Percentiles rank a stretch among this genome's conserved stretches.
Evolutionary conservation across 2,329 filamentous ascomycete species (phyloP).

Genomic region (Neofusicoccum ribis): DNA sequence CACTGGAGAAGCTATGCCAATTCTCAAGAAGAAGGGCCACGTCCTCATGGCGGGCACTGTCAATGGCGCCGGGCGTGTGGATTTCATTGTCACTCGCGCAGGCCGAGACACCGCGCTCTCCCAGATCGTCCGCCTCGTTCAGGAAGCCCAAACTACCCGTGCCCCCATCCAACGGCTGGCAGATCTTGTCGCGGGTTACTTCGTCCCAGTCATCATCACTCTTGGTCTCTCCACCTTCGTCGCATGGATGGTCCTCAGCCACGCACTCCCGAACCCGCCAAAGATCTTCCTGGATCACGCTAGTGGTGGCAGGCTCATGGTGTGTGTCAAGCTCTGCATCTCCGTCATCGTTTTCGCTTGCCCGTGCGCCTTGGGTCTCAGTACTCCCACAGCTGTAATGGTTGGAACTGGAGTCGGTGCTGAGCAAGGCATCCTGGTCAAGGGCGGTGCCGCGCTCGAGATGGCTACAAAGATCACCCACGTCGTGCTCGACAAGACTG

Average conservation of each 20-base stretch:
- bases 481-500: slow-evolving; percentile 93
- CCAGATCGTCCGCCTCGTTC: slow-evolving; percentile 97
- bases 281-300: slow-evolving; percentile 78
- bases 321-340: slow-evolving; percentile 95
- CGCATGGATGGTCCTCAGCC: slow-evolving; percentile 92
- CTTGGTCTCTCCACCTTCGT: slow-evolving; percentile 84
- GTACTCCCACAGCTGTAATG: slow-evolving; percentile 97
- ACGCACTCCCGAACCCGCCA: slow-evolving; percentile 79
- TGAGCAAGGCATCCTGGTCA: slow-evolving; percentile 95
- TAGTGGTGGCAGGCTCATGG: slow-evolving; percentile 91
- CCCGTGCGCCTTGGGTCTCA: slow-evolving; percentile 92
- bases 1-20: slow-evolving; percentile 93
- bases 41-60: slow-evolving; percentile 89
- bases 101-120: slow-evolving; percentile 95
- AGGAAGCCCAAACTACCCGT: slow-evolving; percentile 91
- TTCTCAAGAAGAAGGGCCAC: slow-evolving; percentile 80
- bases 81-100: slow-evolving; percentile 88
- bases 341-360: slow-evolving; percentile 98
- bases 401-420: slow-evolving; percentile 97
- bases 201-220: slow-evolving; percentile 83
- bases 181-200: slow-evolving; percentile 88
- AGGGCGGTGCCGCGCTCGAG: slow-evolving; percentile 90
- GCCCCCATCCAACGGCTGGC: slow-evolving; percentile 94
- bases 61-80: slow-evolving; percentile 86
- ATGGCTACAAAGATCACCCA: slow-evolving; percentile 86